Conservation (phyloP, 805 yeast genomes). For the Maudiozyma bulderi region DNA sequence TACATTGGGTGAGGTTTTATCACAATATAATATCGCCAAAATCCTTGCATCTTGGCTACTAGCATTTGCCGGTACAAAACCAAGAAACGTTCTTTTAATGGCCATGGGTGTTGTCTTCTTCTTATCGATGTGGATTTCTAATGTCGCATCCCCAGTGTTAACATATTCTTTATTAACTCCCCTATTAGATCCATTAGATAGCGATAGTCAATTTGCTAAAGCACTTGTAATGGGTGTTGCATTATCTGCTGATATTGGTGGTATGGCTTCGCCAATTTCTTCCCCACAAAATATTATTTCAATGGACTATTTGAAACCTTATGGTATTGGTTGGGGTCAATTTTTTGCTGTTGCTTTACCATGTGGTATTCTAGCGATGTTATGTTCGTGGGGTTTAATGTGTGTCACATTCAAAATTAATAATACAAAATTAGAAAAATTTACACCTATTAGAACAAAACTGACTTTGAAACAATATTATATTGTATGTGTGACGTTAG, state of each 20-base stretch:
- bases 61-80: constrained; percentile 73
- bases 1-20: constrained; percentile 85
- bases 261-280: constrained; percentile 94
- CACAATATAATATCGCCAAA: constrained; percentile 83
- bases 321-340: constrained; percentile 68
- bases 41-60: constrained; percentile 79
- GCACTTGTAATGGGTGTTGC: constrained; percentile 87
- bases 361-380: constrained; percentile 51
- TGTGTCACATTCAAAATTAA: constrained; percentile 46
- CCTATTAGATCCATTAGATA: constrained; percentile 65
- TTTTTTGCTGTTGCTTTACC: constrained; percentile 90
- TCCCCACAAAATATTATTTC: constrained; percentile 95
- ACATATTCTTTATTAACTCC: constrained; percentile 86
- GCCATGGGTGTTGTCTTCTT: constrained; percentile 81
- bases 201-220: constrained; percentile 68
- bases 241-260: constrained; percentile 83
- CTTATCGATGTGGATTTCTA: constrained; percentile 89
- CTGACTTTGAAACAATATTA: constrained; percentile 68
- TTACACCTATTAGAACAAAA: constrained; percentile 46
- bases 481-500: constrained; percentile 54
- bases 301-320: constrained; percentile 65
- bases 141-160: constrained; percentile 93
- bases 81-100: constrained; percentile 63
- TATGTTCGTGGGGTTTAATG: constrained; percentile 63
- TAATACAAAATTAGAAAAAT: constrained; percentile 38